Conservation (phyloP, 352 stramenopile genomes). For the Phytopythium sindhum region DNA sequence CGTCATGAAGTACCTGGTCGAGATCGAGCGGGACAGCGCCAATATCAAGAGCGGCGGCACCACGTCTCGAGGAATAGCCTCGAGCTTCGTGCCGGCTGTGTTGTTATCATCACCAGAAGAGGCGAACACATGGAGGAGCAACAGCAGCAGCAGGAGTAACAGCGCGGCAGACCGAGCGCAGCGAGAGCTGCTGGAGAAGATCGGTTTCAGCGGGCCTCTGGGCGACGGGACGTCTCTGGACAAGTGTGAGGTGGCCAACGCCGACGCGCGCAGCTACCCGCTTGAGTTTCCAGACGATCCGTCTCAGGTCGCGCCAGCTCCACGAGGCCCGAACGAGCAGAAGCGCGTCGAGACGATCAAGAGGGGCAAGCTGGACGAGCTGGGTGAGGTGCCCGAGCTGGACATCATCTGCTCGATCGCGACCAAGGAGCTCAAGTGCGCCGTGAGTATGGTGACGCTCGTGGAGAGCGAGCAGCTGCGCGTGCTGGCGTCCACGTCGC, state of each 20-base stretch:
- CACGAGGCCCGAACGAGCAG: constrained; percentile 40
- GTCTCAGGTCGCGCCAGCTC: constrained; percentile 20
- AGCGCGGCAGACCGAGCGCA: background rate
- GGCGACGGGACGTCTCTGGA: constrained; percentile 19
- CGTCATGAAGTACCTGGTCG: constrained; percentile 44
- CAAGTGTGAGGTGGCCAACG: constrained; percentile 45
- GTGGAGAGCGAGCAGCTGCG: constrained; percentile 46
- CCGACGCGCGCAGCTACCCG: constrained; percentile 39
- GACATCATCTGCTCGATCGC: constrained; percentile 64
- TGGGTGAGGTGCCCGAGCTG: constrained; percentile 58
- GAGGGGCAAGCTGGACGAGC: constrained; percentile 38
- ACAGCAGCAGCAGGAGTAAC: background rate
- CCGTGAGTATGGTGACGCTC: constrained; percentile 57
- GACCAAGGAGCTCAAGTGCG: constrained; percentile 48
- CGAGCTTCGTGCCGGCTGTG: constrained; percentile 3
- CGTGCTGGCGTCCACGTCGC: constrained; percentile 40
- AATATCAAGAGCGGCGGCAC: background rate
- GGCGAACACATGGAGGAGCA: background rate
- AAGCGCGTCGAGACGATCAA: constrained; percentile 45
- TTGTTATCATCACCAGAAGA: background rate
- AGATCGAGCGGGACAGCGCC: constrained; percentile 22
- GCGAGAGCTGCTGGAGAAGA: constrained; percentile 2
- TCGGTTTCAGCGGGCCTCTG: constrained; percentile 1
- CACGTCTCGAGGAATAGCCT: background rate
- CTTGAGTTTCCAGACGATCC: constrained; percentile 33